Conservation (phyloP, 2,329 filamentous ascomycete species). For the Cercospora sp. region DNA sequence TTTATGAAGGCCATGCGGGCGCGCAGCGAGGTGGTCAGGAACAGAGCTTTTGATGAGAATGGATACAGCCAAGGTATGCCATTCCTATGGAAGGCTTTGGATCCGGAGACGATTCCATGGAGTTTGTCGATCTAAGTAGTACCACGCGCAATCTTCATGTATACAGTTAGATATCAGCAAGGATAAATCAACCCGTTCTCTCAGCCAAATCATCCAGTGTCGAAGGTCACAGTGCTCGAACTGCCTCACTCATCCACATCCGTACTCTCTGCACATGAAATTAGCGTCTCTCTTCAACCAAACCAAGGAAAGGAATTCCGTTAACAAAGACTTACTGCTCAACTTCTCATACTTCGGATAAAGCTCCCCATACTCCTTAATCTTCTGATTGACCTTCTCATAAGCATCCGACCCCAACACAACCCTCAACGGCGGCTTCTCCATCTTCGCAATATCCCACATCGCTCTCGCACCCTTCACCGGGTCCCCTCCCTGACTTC, state of each 20-base stretch:
- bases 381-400: conserved; percentile 51
- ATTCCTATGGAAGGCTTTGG: conserved; percentile 45
- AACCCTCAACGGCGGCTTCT: conserved; percentile 55
- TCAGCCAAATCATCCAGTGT: background rate
- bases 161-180: background rate
- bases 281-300: background rate
- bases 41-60: conserved; percentile 45
- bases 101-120: conserved; percentile 33
- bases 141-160: background rate
- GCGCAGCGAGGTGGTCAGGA: conserved; percentile 44
- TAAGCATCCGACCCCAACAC: conserved; percentile 58
- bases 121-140: conserved; percentile 23
- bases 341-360: conserved; percentile 51
- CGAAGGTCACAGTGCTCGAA: background rate
- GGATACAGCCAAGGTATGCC: conserved; percentile 53
- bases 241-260: conserved; percentile 3
- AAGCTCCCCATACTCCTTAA: conserved; percentile 52
- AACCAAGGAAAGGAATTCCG: background rate
- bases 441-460: conserved; percentile 56
- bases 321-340: conserved; percentile 6
- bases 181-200: background rate
- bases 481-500: conserved; percentile 53
- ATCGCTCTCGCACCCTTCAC: conserved; percentile 51
- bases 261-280: background rate
- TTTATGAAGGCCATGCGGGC: conserved; percentile 44